Conservation (phyloP, 805 yeast species). For the Millerozyma miso region DNA sequence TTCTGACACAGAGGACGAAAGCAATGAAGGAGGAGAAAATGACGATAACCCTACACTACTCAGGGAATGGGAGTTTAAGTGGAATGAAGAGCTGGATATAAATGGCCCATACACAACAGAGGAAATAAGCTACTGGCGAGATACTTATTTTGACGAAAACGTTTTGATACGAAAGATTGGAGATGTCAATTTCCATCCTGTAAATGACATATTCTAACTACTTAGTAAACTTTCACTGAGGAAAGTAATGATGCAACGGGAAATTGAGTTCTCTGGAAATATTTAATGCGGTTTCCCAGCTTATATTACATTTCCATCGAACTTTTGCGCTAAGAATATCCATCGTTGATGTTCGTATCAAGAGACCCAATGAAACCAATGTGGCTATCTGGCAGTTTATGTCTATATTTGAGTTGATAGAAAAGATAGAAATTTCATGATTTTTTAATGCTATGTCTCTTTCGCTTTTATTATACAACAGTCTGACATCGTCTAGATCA, state of each 20-base stretch:
- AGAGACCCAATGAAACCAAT: conserved; percentile 48
- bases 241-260: conserved; percentile 59
- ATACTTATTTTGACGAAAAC: conserved; percentile 42
- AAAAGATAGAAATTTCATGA: conserved; percentile 30
- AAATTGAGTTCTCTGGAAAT: conserved; percentile 63
- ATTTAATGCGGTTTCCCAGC: conserved; percentile 59
- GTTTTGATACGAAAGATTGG: conserved; percentile 39
- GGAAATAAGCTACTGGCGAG: conserved; percentile 56
- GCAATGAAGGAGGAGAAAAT: neutral
- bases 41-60: conserved; percentile 13
- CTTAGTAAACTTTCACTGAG: conserved; percentile 6
- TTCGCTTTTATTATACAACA: conserved; percentile 30
- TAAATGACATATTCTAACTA: conserved; percentile 20
- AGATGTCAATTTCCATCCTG: conserved; percentile 19
- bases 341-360: conserved; percentile 36
- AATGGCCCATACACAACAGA: conserved; percentile 48
- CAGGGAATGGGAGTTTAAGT: conserved; percentile 37
- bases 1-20: conserved; percentile 11
- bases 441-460: conserved; percentile 27
- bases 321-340: conserved; percentile 65
- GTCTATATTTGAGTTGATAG: conserved; percentile 42
- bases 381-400: conserved; percentile 58
- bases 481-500: conserved; percentile 16
- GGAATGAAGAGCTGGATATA: conserved; percentile 36
- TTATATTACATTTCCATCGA: conserved; percentile 74